A percentile compares a stretch with the other conserved stretches of the same genome.
phyloP scores from a whole-genome alignment of 441 rosid genomes.

The Brassica hybrid region DNA sequence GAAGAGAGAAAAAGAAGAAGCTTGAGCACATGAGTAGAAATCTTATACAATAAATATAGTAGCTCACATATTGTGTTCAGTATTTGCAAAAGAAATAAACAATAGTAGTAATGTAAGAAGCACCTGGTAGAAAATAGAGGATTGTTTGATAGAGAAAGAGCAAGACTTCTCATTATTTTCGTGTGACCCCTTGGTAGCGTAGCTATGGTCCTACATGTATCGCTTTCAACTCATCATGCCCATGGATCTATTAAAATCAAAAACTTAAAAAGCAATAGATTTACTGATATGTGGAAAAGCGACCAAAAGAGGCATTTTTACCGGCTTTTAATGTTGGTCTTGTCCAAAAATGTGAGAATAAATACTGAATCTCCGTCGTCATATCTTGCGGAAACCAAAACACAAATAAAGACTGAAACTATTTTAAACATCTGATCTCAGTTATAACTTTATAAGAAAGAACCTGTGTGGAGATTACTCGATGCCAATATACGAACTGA shows the following conservation, averaged over 20 bases:
- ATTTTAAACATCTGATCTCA: too few relatives aligned
- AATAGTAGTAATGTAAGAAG: constrained; percentile 4
- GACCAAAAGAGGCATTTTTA: not conserved
- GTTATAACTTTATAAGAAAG: too few relatives aligned
- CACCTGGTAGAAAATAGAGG: constrained; percentile 89
- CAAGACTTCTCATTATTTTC: constrained; percentile 87
- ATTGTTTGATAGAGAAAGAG: constrained; percentile 67
- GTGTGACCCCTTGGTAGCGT: constrained; percentile 82
- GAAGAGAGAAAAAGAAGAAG: constrained; percentile 28
- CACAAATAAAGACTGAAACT: too few relatives aligned
- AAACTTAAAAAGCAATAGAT: not conserved
- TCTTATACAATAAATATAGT: constrained; percentile 29
- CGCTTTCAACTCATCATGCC: constrained; percentile 76
- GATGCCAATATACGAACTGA: too few relatives aligned
- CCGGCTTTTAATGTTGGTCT: constrained; percentile 22
- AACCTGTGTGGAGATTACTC: too few relatives aligned
- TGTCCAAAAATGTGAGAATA: constrained; percentile 29
- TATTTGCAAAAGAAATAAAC: not conserved
- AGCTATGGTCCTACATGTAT: constrained; percentile 59
- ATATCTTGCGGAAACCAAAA: too few relatives aligned
- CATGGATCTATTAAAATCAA: constrained; percentile 58
- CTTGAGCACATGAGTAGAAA: constrained; percentile 21
- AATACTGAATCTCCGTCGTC: constrained; percentile 43
- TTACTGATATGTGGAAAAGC: constrained; percentile 19
- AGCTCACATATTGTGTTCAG: not conserved